A percentile compares a stretch with the other conserved stretches of the same genome.
Evolutionary conservation across 140 eudicot species (phyloP).

Genomic region (Anethum foeniculum): DNA sequence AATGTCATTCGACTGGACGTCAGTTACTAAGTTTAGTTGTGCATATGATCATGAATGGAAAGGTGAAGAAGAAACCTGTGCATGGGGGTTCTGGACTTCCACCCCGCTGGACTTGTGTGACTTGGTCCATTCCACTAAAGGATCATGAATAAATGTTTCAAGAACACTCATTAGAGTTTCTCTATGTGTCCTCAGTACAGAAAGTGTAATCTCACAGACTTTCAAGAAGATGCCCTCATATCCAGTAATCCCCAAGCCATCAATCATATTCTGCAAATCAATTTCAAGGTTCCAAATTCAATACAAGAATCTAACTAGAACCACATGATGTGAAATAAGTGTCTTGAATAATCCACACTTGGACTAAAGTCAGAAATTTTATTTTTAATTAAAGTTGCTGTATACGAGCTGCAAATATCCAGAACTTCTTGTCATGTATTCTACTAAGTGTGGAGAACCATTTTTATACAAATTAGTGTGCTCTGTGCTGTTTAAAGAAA

Average conservation of each 20-base stretch:
- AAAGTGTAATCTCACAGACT: constrained; percentile 97
- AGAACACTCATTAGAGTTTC: constrained; percentile 95
- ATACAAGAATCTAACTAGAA: neutral
- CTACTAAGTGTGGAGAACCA: neutral
- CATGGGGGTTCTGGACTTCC: constrained; percentile 98
- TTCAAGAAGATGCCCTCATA: constrained; percentile 84
- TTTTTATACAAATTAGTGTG: neutral
- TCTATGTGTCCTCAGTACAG: constrained; percentile 74
- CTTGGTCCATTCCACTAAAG: constrained; percentile 99
- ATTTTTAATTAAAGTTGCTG: neutral
- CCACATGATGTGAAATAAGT: neutral
- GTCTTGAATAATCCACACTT: neutral
- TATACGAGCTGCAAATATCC: neutral
- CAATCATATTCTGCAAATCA: constrained; percentile 83
- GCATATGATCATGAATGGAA: constrained; percentile 7
- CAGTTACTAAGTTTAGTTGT: neutral
- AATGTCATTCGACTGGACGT: neutral
- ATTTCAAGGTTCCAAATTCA: constrained; percentile 13
- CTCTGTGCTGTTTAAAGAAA: neutral
- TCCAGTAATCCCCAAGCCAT: constrained; percentile 97
- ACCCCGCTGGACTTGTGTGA: constrained; percentile 95
- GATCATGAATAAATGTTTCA: constrained; percentile 95
- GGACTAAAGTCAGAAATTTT: neutral
- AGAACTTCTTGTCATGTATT: neutral
- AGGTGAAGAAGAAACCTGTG: constrained; percentile 57